Conservation (phyloP, 129 eudicot genomes). For the Ambrosia artemisiifolia region DNA sequence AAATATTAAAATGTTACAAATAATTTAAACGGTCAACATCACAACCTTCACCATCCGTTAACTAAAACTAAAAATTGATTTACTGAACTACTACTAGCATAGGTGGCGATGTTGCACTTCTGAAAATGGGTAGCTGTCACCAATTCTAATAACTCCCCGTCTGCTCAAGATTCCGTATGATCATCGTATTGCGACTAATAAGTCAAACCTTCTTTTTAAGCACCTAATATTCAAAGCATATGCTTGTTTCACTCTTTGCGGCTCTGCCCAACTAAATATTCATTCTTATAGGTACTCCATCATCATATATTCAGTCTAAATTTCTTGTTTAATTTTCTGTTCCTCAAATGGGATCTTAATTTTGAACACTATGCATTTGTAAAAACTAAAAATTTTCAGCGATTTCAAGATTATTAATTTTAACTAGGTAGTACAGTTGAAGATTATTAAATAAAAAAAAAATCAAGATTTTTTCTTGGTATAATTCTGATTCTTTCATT, state of each 20-base stretch:
- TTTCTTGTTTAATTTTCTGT: constrained; percentile 14
- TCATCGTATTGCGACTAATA: background rate
- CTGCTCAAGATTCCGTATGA: too few species aligned
- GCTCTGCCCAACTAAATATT: background rate
- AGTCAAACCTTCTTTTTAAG: background rate
- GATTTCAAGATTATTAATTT: background rate
- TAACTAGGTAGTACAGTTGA: too few species aligned
- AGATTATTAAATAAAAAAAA: too few species aligned
- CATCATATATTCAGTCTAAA: background rate
- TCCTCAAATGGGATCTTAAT: constrained; percentile 8
- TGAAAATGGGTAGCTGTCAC: too few species aligned
- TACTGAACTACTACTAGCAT: too few species aligned
- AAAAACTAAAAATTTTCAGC: background rate
- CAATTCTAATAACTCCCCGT: too few species aligned
- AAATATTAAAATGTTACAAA: too few species aligned
- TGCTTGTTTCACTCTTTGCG: background rate
- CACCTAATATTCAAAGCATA: constrained; percentile 1
- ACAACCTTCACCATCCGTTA: too few species aligned
- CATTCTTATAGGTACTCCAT: constrained; percentile 23
- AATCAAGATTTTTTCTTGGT: background rate
- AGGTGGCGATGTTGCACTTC: too few species aligned
- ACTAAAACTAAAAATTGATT: too few species aligned
- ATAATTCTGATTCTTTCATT: background rate
- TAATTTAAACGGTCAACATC: too few species aligned
- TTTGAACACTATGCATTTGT: constrained; percentile 1